A percentile compares a stretch with the other conserved stretches of the same genome.
Conservation (phyloP, 2,329 filamentous ascomycete species). For the Aspergillus intermedius region DNA sequence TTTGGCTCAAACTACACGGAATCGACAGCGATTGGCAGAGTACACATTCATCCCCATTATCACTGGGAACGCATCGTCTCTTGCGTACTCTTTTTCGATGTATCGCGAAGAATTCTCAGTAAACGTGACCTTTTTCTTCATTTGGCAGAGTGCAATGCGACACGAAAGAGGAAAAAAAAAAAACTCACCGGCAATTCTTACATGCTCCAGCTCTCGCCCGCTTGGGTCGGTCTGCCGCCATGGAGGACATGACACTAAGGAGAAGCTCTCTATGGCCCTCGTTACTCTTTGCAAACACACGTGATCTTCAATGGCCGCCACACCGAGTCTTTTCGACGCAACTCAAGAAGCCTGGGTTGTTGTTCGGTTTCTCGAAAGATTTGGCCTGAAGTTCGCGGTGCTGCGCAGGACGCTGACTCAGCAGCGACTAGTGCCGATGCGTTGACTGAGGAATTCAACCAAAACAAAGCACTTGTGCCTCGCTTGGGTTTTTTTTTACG, state of each 20-base stretch:
- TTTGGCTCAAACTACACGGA: conserved; percentile 8
- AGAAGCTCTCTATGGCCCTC: not conserved
- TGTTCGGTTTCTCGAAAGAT: not conserved
- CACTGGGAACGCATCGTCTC: conserved; percentile 12
- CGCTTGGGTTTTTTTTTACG: too few species aligned
- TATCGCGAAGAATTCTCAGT: not conserved
- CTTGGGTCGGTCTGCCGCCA: conserved; percentile 2
- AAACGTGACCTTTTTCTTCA: not conserved
- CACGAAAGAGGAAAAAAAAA: not conserved
- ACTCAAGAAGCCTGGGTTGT: not conserved
- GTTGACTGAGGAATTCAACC: not conserved
- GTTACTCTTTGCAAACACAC: too few species aligned
- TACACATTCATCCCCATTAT: conserved; percentile 6
- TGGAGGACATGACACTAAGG: not conserved
- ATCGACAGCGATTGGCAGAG: conserved; percentile 10
- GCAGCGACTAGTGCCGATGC: not conserved
- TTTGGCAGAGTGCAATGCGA: not conserved
- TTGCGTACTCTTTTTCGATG: conserved; percentile 6
- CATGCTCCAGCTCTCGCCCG: conserved; percentile 10
- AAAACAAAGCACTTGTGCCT: not conserved
- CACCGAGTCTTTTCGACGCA: not conserved
- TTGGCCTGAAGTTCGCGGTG: conserved; percentile 1
- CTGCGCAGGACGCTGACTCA: not conserved
- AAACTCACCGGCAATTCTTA: conserved; percentile 9
- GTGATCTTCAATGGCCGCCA: not conserved